Evolutionary conservation across 345 rosid genomes (phyloP), one percentile per base, ranked within the genome.

Genomic region (Odontarrhena argentea): DNA sequence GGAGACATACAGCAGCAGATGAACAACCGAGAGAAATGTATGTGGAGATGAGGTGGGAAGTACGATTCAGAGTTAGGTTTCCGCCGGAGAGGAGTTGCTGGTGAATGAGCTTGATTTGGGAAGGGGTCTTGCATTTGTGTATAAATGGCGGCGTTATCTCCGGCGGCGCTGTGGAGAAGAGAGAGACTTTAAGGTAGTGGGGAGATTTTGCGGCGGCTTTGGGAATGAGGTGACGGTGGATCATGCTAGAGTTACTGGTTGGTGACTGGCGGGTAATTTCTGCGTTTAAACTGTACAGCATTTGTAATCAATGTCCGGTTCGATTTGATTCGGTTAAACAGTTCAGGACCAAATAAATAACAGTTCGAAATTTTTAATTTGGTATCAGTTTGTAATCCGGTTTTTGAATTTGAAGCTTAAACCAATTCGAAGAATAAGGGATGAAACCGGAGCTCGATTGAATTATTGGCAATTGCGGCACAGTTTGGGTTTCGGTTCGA

Each of bases 21-120:
- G 84, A 83, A 52, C 79, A 71, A 12, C 78, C 59, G 74, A 73
- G 80, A 55, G 84, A 78, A 52, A 91, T 69, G 80, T 91, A 91
- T 25, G 91, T 78, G 74, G 86, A 83, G 52, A 91, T 66, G 75
- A 91, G 84, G 76, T 64, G 77, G 70, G 79, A 69, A 42, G 86
- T 74, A 70, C 67, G 71, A 28, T 77, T 69, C 76, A 73, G 22
- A 2, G 75, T 55, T 13, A 85, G 70, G 63, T 54, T 53, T 76
- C 82, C 84, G 32, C 62, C 81, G 13, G 84, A 80, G 41, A 86
- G 72, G 42, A 84, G 73, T 62, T 86, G 92, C 36, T 82, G 87
- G 73, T 91, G 97, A 54, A 84, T 50, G 55, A 86, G 84, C 47
- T 78, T 77, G 57, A 82, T 79, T 48, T 84, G 89, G 57, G 49